phyloP scores from a whole-genome alignment of 306 rosid species.

The Ammopiptanthus mongolicus region DNA sequence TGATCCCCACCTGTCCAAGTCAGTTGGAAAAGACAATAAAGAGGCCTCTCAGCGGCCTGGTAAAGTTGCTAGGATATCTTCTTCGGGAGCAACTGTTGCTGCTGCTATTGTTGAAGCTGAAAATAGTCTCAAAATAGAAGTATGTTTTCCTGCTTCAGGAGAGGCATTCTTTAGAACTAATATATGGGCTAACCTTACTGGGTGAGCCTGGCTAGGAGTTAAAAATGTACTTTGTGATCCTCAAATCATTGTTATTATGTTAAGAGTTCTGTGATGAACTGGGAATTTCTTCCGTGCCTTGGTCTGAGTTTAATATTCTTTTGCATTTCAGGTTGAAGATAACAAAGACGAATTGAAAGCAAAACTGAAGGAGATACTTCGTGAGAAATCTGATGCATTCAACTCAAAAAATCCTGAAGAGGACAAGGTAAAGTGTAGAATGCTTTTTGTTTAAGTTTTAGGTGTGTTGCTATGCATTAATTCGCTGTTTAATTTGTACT shows the following conservation, averaged over 20 bases:
- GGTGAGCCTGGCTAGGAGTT: slow-evolving; percentile 42
- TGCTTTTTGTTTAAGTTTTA: slow-evolving; percentile 1
- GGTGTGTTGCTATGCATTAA: slow-evolving; percentile 1
- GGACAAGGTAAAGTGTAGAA: slow-evolving; percentile 60
- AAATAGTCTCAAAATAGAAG: slow-evolving; percentile 67
- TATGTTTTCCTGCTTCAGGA: slow-evolving; percentile 53
- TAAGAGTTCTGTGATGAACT: background rate
- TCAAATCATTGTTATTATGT: background rate
- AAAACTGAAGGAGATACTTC: slow-evolving; percentile 72
- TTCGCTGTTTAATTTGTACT: background rate
- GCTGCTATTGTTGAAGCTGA: slow-evolving; percentile 97
- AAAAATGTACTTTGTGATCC: background rate
- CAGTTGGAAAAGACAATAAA: slow-evolving; percentile 24
- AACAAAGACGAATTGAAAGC: slow-evolving; percentile 78
- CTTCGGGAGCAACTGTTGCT: slow-evolving; percentile 57
- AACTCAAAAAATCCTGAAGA: slow-evolving; percentile 54
- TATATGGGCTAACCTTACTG: slow-evolving; percentile 36
- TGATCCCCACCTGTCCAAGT: slow-evolving; percentile 11
- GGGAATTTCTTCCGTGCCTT: background rate
- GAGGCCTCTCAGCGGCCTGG: slow-evolving; percentile 29
- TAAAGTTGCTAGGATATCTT: slow-evolving; percentile 58
- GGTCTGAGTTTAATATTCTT: background rate
- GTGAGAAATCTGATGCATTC: slow-evolving; percentile 83
- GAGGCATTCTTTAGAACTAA: slow-evolving; percentile 40
- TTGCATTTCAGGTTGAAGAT: slow-evolving; percentile 49